Percentiles rank a stretch among this genome's conserved stretches.
Conservation (phyloP, 208 protist species). For the Crithidia sp. region DNA sequence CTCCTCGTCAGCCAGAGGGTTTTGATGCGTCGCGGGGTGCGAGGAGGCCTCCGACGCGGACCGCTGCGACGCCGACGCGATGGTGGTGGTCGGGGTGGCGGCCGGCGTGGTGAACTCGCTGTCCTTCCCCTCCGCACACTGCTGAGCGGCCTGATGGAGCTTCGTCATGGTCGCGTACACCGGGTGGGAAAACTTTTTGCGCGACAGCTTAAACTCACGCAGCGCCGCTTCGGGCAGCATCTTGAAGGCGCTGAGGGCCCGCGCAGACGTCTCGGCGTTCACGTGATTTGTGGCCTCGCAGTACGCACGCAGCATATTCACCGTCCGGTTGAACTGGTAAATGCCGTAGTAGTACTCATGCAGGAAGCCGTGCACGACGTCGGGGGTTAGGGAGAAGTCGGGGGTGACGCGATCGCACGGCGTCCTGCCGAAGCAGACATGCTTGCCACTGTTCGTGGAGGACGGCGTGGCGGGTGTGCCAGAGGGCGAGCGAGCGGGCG, state of each 20-base stretch:
- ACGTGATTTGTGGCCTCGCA: constrained; percentile 14
- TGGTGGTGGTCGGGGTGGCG: background rate
- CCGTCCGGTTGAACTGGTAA: constrained; percentile 38
- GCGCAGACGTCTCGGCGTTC: background rate
- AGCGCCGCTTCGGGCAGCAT: constrained; percentile 19
- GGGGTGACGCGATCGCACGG: background rate
- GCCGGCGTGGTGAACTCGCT: too few relatives aligned
- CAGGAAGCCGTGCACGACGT: background rate
- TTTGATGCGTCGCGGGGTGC: too few relatives aligned
- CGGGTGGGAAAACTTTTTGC: background rate
- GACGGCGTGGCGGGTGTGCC: background rate
- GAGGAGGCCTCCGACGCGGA: too few relatives aligned
- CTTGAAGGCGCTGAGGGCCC: constrained; percentile 15
- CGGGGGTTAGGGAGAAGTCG: constrained; percentile 11
- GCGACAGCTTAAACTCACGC: constrained; percentile 1
- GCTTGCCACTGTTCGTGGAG: too few relatives aligned
- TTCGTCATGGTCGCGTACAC: background rate
- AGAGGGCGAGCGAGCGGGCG: background rate
- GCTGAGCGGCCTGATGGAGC: background rate
- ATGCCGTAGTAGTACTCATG: constrained; percentile 27
- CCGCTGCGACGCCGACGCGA: too few relatives aligned
- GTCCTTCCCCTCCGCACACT: background rate
- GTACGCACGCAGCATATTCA: constrained; percentile 21
- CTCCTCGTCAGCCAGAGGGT: background rate
- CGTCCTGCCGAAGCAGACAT: too few relatives aligned